These are phyloP conservation scores for Chalaropsis ovoidea DNA, from an alignment of 2,329 filamentous ascomycete genomes.

Conservation along the genomic window DNA sequence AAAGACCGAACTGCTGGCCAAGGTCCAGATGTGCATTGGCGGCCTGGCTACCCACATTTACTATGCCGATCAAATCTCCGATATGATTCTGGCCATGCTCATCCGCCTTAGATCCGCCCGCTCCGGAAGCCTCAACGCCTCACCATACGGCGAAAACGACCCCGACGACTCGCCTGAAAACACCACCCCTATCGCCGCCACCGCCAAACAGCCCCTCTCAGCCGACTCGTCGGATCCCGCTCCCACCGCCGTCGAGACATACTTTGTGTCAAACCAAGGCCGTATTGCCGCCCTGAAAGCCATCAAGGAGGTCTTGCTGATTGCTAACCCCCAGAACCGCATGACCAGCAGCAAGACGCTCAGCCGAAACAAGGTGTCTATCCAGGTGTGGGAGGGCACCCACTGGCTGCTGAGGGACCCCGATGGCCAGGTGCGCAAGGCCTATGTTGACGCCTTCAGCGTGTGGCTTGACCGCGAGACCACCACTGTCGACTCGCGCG, in stretches of 20 bases:
- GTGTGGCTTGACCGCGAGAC: slow-evolving; percentile 82
- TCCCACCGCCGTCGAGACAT: slow-evolving; percentile 40
- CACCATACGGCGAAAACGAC: slow-evolving; percentile 41
- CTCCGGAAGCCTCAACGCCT: slow-evolving; percentile 37
- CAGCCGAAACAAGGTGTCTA: slow-evolving; percentile 61
- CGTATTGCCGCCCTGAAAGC: slow-evolving; percentile 61
- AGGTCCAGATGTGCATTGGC: slow-evolving; percentile 76
- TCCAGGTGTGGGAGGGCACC: slow-evolving; percentile 90
- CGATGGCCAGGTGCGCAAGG: slow-evolving; percentile 66
- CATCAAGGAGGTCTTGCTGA: slow-evolving; percentile 70
- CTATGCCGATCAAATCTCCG: slow-evolving; percentile 89
- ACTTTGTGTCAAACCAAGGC: slow-evolving; percentile 45
- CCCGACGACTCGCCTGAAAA: slow-evolving; percentile 30
- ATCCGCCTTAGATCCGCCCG: slow-evolving; percentile 60
- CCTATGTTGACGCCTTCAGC: slow-evolving; percentile 72
- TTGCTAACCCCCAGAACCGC: slow-evolving; percentile 61
- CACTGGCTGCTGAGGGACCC: slow-evolving; percentile 82
- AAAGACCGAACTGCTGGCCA: slow-evolving; percentile 54
- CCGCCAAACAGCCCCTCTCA: slow-evolving; percentile 25
- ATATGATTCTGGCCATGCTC: slow-evolving; percentile 81
- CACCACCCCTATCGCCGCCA: slow-evolving; percentile 26
- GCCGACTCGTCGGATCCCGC: slow-evolving; percentile 36
- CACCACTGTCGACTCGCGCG: slow-evolving; percentile 52
- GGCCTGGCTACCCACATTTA: slow-evolving; percentile 89
- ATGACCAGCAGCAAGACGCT: slow-evolving; percentile 52